A percentile compares a stretch with the other conserved stretches of the same genome.
Evolutionary conservation across 2,329 filamentous ascomycete species (phyloP).

Genomic region (Beauveria caledonica): DNA sequence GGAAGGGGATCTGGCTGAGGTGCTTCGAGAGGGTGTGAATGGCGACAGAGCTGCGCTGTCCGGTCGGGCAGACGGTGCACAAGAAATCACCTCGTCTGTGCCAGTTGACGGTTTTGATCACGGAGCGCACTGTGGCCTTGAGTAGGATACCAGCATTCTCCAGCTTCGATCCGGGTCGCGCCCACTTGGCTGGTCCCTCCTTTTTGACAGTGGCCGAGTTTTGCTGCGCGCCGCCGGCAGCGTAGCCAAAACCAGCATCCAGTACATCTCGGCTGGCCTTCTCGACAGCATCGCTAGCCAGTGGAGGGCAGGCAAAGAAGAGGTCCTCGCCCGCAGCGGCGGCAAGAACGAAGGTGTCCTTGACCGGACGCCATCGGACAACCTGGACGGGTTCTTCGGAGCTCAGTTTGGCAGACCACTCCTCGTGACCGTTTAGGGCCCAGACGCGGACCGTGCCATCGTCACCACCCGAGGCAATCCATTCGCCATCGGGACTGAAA

Average conservation of each 20-base stretch:
- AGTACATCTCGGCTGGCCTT: conserved; percentile 66
- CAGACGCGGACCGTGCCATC: conserved; percentile 89
- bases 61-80: conserved; percentile 77
- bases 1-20: conserved; percentile 90
- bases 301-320: conserved; percentile 71
- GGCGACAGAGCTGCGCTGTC: conserved; percentile 71
- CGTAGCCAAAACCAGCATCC: conserved; percentile 89
- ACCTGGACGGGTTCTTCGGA: conserved; percentile 73
- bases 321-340: conserved; percentile 79
- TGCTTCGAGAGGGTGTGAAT: conserved; percentile 96
- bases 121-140: conserved; percentile 68
- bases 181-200: conserved; percentile 73
- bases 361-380: conserved; percentile 82
- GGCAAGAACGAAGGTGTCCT: conserved; percentile 72
- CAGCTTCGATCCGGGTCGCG: conserved; percentile 64
- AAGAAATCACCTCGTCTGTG: conserved; percentile 93
- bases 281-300: conserved; percentile 66
- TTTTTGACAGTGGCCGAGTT: conserved; percentile 54
- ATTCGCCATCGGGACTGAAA: conserved; percentile 78
- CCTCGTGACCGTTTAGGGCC: conserved; percentile 81
- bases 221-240: conserved; percentile 55
- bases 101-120: conserved; percentile 85
- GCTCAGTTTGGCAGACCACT: conserved; percentile 76
- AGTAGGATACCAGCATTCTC: conserved; percentile 73
- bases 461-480: conserved; percentile 85